Evolutionary conservation across 306 rosid genomes (phyloP), one percentile per base, ranked within the genome.

Genomic region (Malus sylvestris): DNA sequence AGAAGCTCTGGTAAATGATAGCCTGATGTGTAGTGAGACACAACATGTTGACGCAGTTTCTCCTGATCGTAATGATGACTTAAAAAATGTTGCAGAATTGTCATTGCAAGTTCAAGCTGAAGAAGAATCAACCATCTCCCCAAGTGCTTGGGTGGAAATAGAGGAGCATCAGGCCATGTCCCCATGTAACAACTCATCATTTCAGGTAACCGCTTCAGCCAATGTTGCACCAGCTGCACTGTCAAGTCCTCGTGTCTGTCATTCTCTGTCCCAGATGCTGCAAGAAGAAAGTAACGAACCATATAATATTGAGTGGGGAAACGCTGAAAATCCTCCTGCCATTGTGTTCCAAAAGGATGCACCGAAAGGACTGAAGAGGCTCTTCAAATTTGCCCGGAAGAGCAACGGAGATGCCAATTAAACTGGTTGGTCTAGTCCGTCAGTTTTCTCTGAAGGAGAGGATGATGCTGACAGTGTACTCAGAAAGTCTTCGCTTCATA

Each of bases 381-480:
- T 95, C 63, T 68, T 95, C 76, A 95, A 92, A 72, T 95, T 95
- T 86, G 96, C 97, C 68, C 86, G 97, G 84, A 95, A 92, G 89
- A 89, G 88, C 88, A 95, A 89, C 83, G 97, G 96, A 10, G 97
- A 92, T 82, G 82, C 88, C 72, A 88, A 83, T 82, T 79, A 73
- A n/a, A 82, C 83, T 51, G 97, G 97, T 74, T 94, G 89, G 91
- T 95, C 98, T 57, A 90, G 96, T 79, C 98, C 98, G 27, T 92
- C 96, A 25, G 92, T 95, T 64, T 93, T 92, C 79, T 95, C 98
- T 12, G 98, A 92, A 88, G 97, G 98, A 77, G 98, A 95, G 89
- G 97, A 95, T 79, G 97, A 92, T 77, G 81, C 91, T 22, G 98
- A 93, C 76, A 91, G 84, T 70, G 83, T 88, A 70, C 84, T 85